Percentiles rank a stretch among this genome's conserved stretches.
phyloP scores from a whole-genome alignment of 1,284 basidiomycete species.

The Acaromyces ingoldii region DNA sequence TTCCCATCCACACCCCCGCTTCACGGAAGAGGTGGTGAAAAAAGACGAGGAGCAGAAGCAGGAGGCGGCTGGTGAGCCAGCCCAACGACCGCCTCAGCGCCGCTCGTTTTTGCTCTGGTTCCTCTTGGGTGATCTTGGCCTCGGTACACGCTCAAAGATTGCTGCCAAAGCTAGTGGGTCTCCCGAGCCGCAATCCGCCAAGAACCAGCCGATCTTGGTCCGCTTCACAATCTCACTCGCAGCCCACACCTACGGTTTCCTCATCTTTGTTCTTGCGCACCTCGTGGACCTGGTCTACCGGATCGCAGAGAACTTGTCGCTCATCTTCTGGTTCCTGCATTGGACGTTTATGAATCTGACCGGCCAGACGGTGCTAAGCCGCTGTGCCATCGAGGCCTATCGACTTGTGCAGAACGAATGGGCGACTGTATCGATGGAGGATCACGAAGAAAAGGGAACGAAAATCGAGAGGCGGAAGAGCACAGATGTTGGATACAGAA shows the following conservation, averaged over 20 bases:
- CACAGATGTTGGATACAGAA: too few species aligned
- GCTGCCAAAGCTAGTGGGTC: conserved; percentile 6
- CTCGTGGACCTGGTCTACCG: conserved; percentile 32
- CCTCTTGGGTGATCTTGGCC: conserved; percentile 33
- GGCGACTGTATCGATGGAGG: conserved; percentile 41
- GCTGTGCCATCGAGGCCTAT: conserved; percentile 39
- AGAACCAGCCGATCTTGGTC: background rate
- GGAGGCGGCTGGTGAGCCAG: background rate
- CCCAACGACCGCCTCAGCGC: background rate
- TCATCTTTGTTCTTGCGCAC: conserved; percentile 43
- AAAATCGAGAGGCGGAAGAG: conserved; percentile 1
- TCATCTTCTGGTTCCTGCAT: conserved; percentile 40
- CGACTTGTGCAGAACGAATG: conserved; percentile 40
- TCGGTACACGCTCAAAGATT: conserved; percentile 9
- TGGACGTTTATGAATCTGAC: conserved; percentile 44
- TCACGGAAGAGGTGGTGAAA: too few species aligned
- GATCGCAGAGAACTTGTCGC: conserved; percentile 18
- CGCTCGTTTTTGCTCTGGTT: conserved; percentile 37
- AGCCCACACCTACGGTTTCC: conserved; percentile 23
- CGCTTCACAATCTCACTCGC: background rate
- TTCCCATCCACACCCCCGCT: too few species aligned
- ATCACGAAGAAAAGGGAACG: conserved; percentile 33
- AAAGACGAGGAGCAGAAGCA: background rate
- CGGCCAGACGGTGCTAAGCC: conserved; percentile 40
- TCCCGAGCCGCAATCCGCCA: background rate